phyloP scores from a whole-genome alignment of 129 eudicot species.

The Logfia minima region DNA sequence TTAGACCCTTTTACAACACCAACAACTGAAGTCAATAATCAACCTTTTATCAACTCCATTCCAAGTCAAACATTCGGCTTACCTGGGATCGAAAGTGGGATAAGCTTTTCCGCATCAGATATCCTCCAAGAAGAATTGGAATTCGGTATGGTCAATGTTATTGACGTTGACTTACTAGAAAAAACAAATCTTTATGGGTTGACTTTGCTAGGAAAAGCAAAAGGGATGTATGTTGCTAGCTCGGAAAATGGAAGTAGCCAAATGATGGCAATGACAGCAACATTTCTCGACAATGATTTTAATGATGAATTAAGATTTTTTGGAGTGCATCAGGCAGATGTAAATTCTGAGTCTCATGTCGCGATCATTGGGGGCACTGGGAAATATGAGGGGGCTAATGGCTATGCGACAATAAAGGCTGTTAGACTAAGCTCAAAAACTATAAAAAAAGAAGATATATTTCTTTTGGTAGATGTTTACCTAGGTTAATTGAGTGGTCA shows the following conservation, averaged over 20 bases:
- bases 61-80: constrained; percentile 32
- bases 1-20: constrained; percentile 34
- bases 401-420: constrained; percentile 47
- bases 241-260: constrained; percentile 41
- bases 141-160: constrained; percentile 38
- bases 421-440: constrained; percentile 31
- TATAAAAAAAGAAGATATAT: constrained; percentile 23
- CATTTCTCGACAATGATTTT: constrained; percentile 30
- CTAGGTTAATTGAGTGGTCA: constrained; percentile 37
- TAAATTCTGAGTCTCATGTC: constrained; percentile 42
- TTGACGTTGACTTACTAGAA: constrained; percentile 43
- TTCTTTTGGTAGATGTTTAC: constrained; percentile 49
- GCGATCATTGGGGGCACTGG: constrained; percentile 73
- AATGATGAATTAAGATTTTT: constrained; percentile 47
- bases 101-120: constrained; percentile 34
- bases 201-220: constrained; percentile 40
- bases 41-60: constrained; percentile 4
- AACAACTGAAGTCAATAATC: constrained; percentile 40
- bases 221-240: constrained; percentile 54
- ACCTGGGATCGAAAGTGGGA: constrained; percentile 35
- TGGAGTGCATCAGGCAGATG: constrained; percentile 47
- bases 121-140: constrained; percentile 48
- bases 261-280: constrained; percentile 55
- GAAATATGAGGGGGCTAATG: constrained; percentile 58
- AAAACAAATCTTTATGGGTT: constrained; percentile 31